Evolutionary conservation across 139 green algal genomes (phyloP).

Genomic region (Pleodorina starrii): DNA sequence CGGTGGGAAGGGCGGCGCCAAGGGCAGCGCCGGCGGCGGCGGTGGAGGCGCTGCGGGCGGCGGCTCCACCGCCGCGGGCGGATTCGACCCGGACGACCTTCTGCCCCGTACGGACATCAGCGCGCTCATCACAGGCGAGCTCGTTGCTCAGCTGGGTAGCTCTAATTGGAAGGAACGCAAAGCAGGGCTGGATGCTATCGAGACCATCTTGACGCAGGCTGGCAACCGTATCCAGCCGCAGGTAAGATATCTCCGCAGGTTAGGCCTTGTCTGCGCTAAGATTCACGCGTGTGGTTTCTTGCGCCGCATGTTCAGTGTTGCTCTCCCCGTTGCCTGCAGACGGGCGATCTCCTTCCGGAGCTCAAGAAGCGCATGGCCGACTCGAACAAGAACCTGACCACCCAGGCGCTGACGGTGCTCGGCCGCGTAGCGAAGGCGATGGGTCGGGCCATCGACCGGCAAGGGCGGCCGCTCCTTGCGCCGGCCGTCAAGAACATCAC

Average conservation of each 20-base stretch:
- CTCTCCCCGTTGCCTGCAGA: too few relatives aligned
- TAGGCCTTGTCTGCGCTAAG: neutral
- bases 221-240: slow-evolving; percentile 72
- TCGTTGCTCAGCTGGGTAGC: slow-evolving; percentile 62
- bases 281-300: too few relatives aligned
- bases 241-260: neutral
- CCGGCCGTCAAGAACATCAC: slow-evolving; percentile 83
- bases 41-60: slow-evolving; percentile 7
- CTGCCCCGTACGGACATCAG: slow-evolving; percentile 87
- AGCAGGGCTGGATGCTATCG: slow-evolving; percentile 87
- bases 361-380: slow-evolving; percentile 91
- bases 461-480: slow-evolving; percentile 64
- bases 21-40: slow-evolving; percentile 22
- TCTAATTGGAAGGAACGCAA: slow-evolving; percentile 97
- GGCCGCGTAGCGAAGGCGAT: slow-evolving; percentile 89
- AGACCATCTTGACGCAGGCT: slow-evolving; percentile 73
- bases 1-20: neutral
- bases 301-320: too few relatives aligned
- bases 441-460: slow-evolving; percentile 77
- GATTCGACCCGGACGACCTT: slow-evolving; percentile 77
- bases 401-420: slow-evolving; percentile 79
- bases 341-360: slow-evolving; percentile 86
- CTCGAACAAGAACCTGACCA: slow-evolving; percentile 92
- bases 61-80: slow-evolving; percentile 44
- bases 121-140: slow-evolving; percentile 67